Evolutionary conservation across 768 basidiomycete species (phyloP).

Genomic region (Boletus tomentosulus): DNA sequence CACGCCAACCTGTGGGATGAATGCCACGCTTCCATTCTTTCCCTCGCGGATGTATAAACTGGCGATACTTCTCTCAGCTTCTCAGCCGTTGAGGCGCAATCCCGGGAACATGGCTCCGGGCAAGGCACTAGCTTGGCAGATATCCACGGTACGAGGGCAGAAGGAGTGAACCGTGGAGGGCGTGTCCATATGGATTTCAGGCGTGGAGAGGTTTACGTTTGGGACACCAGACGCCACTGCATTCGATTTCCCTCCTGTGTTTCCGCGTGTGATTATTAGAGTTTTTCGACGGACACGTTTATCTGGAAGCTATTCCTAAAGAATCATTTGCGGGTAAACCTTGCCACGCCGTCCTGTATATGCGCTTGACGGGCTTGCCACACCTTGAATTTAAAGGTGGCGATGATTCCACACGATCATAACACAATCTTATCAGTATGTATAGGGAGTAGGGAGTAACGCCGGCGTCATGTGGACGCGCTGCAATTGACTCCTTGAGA

Average conservation of each 20-base stretch:
- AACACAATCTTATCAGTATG: background rate
- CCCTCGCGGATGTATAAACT: background rate
- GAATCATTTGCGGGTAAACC: background rate
- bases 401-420: background rate
- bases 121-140: background rate
- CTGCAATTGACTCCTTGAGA: background rate
- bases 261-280: background rate
- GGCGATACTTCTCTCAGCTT: background rate
- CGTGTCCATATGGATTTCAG: background rate
- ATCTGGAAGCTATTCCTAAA: background rate
- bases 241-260: background rate
- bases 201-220: background rate
- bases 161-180: background rate
- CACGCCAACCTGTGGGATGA: slow-evolving; percentile 4
- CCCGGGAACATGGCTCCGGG: background rate
- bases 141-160: background rate
- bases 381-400: background rate
- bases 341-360: background rate
- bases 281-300: background rate
- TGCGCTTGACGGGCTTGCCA: background rate
- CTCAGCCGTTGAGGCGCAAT: background rate
- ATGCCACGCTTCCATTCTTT: background rate
- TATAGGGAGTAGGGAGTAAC: too few relatives aligned
- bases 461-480: background rate
- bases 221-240: background rate